phyloP scores from a whole-genome alignment of 352 stramenopile genomes.

The Pythium apleroticum region DNA sequence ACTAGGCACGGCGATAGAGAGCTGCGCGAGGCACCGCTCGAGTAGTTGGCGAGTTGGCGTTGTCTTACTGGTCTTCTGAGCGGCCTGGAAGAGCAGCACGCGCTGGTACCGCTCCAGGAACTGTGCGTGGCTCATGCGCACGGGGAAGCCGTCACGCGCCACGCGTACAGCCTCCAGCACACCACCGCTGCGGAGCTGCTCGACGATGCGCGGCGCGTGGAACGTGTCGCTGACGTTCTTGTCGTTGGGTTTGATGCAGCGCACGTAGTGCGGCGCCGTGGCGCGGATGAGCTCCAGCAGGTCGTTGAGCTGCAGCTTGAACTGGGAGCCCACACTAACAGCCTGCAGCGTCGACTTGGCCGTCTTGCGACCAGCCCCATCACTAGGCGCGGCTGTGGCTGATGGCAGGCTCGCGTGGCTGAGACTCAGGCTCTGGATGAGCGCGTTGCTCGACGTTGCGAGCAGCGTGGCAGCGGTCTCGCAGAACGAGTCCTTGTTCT shows the following conservation, averaged over 20 bases:
- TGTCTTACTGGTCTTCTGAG: neutral
- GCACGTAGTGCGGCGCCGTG: conserved; percentile 97
- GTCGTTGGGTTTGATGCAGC: conserved; percentile 99
- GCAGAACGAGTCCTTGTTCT: conserved; percentile 91
- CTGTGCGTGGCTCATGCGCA: conserved; percentile 75
- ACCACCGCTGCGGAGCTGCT: conserved; percentile 84
- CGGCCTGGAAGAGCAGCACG: conserved; percentile 36
- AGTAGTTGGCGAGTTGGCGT: neutral
- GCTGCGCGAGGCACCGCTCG: conserved; percentile 17
- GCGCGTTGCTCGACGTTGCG: conserved; percentile 50
- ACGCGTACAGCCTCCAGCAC: conserved; percentile 89
- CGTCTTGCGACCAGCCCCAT: conserved; percentile 1
- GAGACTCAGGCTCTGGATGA: conserved; percentile 55
- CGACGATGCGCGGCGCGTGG: conserved; percentile 59
- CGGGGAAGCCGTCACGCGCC: conserved; percentile 77
- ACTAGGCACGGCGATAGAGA: conserved; percentile 7
- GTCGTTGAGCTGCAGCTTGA: conserved; percentile 93
- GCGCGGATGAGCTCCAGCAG: conserved; percentile 92
- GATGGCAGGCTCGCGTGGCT: neutral
- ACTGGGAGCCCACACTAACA: conserved; percentile 87
- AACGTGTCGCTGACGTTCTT: conserved; percentile 74
- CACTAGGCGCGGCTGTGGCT: neutral
- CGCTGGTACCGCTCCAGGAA: conserved; percentile 74
- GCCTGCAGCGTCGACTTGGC: conserved; percentile 58
- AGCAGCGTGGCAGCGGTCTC: conserved; percentile 62